Base-by-base conservation (phyloP, 2,329 filamentous ascomycete genomes). In the Didymella pinodella region DNA sequence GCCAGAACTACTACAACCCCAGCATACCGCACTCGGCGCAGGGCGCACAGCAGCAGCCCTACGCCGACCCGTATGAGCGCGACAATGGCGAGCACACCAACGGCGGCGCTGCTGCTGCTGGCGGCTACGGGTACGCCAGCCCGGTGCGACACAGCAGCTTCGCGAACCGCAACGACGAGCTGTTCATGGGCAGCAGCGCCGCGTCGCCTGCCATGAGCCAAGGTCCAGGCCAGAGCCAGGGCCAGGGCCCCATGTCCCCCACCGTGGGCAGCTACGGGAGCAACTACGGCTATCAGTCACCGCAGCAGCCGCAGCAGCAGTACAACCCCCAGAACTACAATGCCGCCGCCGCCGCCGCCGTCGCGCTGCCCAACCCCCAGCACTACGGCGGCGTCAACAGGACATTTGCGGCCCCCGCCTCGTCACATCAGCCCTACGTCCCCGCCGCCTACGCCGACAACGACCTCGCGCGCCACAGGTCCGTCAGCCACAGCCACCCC, bases 31-130 rank as follows among this genome's bases (percentile, higher is more conserved):
- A 79, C 57, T 75, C 78, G 52, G 75, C 78, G 53, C 75, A 78
- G 48, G 75, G 75, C 58, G 69, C 77, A 44, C 74, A 69, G 20
- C 74, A 69, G 20, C 61, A 63, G 59, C 72, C 71, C 44, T 76
- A 77, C 57, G 74, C 75, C 54, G 72, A 74, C 59, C 62, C 70
- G n/a, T 72, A 77, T 62, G 65, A 81, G 62, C 93, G 91, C 80
- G 88, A 92, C 75, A 86, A 84, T 65, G 90, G 89, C 64, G 91
- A 95, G 75, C 90, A 94, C 74, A 78, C 80, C 48, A 86, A 87
- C 54, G 78, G 69, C 25, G 69, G 80, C 57, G 77, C 79, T 22
- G 22, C 22, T 22, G 22, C 22, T 22, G 22, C 22, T 43, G 66
- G 69, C 16, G 70, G 69, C 56, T 75, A 77, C 57, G 74, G 73